Conservation (phyloP, 768 basidiomycete genomes). For the Paxillus rubicundulus region DNA sequence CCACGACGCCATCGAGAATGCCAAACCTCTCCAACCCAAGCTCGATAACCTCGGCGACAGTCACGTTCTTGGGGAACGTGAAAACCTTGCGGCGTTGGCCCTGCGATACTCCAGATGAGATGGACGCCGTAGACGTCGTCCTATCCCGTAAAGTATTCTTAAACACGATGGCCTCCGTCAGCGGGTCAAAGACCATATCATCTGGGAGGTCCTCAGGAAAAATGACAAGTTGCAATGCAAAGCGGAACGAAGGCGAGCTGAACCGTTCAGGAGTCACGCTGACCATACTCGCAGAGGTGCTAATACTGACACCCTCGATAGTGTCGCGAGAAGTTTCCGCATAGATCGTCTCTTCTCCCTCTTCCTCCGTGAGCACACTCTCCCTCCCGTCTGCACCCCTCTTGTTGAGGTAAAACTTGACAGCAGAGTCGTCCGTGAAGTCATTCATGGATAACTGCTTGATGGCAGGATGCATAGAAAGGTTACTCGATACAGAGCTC, state of each 20-base stretch:
- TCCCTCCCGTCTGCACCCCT: constrained; percentile 44
- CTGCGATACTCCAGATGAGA: constrained; percentile 55
- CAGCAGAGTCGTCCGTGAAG: constrained; percentile 93
- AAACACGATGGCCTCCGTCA: constrained; percentile 92
- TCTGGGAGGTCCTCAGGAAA: constrained; percentile 91
- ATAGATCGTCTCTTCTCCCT: constrained; percentile 40
- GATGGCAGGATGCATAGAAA: constrained; percentile 95
- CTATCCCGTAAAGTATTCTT: constrained; percentile 67
- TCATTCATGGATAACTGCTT: constrained; percentile 94
- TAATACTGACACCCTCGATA: constrained; percentile 18
- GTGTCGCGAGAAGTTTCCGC: constrained; percentile 36
- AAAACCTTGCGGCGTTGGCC: constrained; percentile 77
- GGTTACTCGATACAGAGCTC: constrained; percentile 86
- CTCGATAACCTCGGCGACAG: constrained; percentile 96
- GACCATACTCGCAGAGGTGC: constrained; percentile 20
- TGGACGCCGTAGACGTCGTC: constrained; percentile 36
- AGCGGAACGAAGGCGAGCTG: constrained; percentile 79
- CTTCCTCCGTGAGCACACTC: constrained; percentile 44
- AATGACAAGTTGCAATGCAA: constrained; percentile 83
- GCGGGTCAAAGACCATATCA: constrained; percentile 90
- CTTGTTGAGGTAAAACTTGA: constrained; percentile 94
- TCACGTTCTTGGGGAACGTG: constrained; percentile 90
- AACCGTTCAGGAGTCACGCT: constrained; percentile 69
- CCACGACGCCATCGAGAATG: constrained; percentile 94
- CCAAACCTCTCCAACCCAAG: constrained; percentile 90